A percentile compares a stretch with the other conserved stretches of the same genome.
Conservation (phyloP, 345 rosid species). For the Viola odorata region DNA sequence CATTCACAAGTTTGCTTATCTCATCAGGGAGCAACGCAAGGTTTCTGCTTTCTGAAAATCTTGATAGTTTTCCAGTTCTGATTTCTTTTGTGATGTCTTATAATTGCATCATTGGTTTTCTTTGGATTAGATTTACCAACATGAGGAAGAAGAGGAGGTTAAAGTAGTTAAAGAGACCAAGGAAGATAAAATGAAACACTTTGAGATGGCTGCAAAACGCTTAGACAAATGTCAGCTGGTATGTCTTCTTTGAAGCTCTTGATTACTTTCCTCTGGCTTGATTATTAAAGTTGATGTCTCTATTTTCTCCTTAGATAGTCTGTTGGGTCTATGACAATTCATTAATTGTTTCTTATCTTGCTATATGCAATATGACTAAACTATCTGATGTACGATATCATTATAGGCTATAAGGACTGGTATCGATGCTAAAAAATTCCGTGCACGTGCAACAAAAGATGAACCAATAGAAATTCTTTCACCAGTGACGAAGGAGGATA, state of each 20-base stretch:
- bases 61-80: not conserved
- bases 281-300: too few species aligned
- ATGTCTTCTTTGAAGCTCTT: conserved; percentile 20
- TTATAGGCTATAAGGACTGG: conserved; percentile 14
- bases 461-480: conserved; percentile 61
- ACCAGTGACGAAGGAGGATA: conserved; percentile 67
- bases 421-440: conserved; percentile 55
- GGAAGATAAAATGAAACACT: conserved; percentile 50
- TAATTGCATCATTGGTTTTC: not conserved
- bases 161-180: conserved; percentile 48
- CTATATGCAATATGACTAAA: too few species aligned
- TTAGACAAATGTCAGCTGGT: conserved; percentile 62
- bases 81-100: not conserved
- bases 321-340: too few species aligned
- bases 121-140: conserved; percentile 53
- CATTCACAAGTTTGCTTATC: conserved; percentile 82
- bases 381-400: not conserved
- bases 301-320: too few species aligned
- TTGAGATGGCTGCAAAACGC: conserved; percentile 78
- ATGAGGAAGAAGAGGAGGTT: conserved; percentile 65
- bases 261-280: not conserved
- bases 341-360: too few species aligned
- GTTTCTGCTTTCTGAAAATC: conserved; percentile 20
- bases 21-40: conserved; percentile 84
- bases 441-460: conserved; percentile 60